A percentile compares a stretch with the other conserved stretches of the same genome.
Conservation (phyloP, 441 rosid genomes). For the Pelargonium australe region DNA sequence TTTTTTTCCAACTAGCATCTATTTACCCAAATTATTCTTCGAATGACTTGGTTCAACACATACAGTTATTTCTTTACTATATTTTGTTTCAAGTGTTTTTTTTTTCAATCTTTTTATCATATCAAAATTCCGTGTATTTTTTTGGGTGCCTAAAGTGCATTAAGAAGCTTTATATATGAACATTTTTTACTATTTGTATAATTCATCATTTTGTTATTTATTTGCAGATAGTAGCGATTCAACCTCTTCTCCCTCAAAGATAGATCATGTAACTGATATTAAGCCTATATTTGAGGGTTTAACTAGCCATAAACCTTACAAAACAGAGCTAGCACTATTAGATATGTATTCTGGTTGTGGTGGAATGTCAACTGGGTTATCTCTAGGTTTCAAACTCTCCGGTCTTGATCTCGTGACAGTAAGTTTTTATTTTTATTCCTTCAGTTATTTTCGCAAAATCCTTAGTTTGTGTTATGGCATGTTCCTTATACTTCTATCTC, state of each 20-base stretch:
- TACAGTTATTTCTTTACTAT: background rate
- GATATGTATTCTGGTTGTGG: constrained; percentile 84
- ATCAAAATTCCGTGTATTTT: background rate
- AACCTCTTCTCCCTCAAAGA: constrained; percentile 10
- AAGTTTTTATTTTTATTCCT: constrained; percentile 10
- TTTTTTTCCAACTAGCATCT: background rate
- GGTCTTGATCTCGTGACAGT: constrained; percentile 55
- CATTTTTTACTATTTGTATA: background rate
- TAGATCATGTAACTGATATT: constrained; percentile 4
- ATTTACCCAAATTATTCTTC: background rate
- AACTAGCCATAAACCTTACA: background rate
- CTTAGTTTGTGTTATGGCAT: background rate
- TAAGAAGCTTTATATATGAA: background rate
- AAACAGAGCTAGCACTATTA: constrained; percentile 32
- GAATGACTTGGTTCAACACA: background rate
- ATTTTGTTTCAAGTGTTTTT: too few relatives aligned
- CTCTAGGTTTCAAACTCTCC: constrained; percentile 55
- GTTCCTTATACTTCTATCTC: background rate
- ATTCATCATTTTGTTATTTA: background rate
- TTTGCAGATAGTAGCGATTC: background rate
- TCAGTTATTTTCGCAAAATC: background rate
- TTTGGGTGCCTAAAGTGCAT: background rate
- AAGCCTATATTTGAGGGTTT: constrained; percentile 14
- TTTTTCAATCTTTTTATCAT: too few relatives aligned
- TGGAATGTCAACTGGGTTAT: constrained; percentile 76